Percentiles rank a stretch among this genome's conserved stretches.
These are phyloP conservation scores for Sclerotinia glacialis DNA, from an alignment of 2,329 filamentous ascomycete genomes.

Conservation along the genomic window DNA sequence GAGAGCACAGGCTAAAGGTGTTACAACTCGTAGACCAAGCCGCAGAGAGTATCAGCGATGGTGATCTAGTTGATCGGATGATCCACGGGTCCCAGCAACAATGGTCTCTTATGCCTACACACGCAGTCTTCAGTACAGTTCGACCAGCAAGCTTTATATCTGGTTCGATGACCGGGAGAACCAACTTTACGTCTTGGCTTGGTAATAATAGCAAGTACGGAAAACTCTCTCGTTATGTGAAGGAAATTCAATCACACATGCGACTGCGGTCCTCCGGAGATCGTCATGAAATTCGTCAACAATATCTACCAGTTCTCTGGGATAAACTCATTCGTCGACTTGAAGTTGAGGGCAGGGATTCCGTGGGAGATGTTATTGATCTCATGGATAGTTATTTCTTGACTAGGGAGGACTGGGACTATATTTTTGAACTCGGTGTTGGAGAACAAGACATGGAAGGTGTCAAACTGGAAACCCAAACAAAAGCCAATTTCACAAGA, in stretches of 20 bases:
- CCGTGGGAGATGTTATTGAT: slow-evolving; percentile 78
- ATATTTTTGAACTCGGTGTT: slow-evolving; percentile 85
- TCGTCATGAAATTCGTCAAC: slow-evolving; percentile 88
- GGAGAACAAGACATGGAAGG: slow-evolving; percentile 75
- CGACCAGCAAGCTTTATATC: slow-evolving; percentile 83
- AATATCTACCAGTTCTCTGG: slow-evolving; percentile 90
- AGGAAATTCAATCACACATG: slow-evolving; percentile 97
- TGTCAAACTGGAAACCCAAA: slow-evolving; percentile 77
- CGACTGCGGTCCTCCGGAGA: slow-evolving; percentile 86
- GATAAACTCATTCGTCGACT: slow-evolving; percentile 72
- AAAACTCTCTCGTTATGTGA: slow-evolving; percentile 75
- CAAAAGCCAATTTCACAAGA: slow-evolving; percentile 87
- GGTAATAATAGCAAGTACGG: slow-evolving; percentile 89
- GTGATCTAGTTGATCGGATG: slow-evolving; percentile 94
- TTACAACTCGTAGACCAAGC: slow-evolving; percentile 84
- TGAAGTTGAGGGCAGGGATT: slow-evolving; percentile 75
- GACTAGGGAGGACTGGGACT: slow-evolving; percentile 92
- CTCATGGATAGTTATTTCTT: slow-evolving; percentile 97
- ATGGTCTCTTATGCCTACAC: slow-evolving; percentile 96
- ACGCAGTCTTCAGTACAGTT: slow-evolving; percentile 94
- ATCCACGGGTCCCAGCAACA: slow-evolving; percentile 98
- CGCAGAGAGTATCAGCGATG: slow-evolving; percentile 94
- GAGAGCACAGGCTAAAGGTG: slow-evolving; percentile 73
- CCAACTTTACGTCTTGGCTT: slow-evolving; percentile 85
- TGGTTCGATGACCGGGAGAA: slow-evolving; percentile 68